Base-by-base conservation (phyloP, 306 rosid species). In the Dalbergia oliveri region DNA sequence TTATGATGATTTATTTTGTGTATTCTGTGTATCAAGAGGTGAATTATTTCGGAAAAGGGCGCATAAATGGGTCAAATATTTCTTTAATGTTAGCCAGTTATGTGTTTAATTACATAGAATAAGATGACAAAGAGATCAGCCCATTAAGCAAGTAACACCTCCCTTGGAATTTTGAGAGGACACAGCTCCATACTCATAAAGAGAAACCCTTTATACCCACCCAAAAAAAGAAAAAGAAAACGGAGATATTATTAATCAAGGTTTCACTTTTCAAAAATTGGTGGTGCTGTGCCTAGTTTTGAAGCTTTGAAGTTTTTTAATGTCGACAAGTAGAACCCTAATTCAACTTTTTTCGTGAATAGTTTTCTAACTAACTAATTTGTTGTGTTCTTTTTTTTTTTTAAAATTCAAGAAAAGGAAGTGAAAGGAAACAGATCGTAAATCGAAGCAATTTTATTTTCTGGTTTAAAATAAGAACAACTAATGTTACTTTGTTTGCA, bases 401-500 rank as follows among this genome's bases (percentile, higher is more conserved):
- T 0, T 21, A 21, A 21, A 21, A 21, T 21, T 21, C 0, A 21
- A 9, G 34, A 9, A 75, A 44, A 44, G 33, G 39, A n/a, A 31
- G 31, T 8, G 70, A 62, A 75, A 45, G 23, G 44, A 35, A 26
- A 53, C 12, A 53, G 7, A 33, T 64, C 61, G 47, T 44, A 26
- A 57, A 57, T 19, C 33, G 19, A 61, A 69, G 31, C 41, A 41
- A 16, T 19, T 54, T 83, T 10, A 34, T 34, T 56, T 72, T 56
- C 19, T 26, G 35, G 65, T 18, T 47, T 58, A 69, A 74, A 73
- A 66, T 21, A 78, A 12, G 15, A 66, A 50, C 15, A 63, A 71
- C 34, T 23, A 72, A 65, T 12, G 4, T 37, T 44, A 15, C 79
- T 71, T 82, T 71, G 43, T 83, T 72, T 83, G 67, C 78, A 57